These are phyloP conservation scores for Schizosaccharomyces versatilis DNA, from an alignment of 1,139 yeast genomes.

Conservation along the genomic window DNA sequence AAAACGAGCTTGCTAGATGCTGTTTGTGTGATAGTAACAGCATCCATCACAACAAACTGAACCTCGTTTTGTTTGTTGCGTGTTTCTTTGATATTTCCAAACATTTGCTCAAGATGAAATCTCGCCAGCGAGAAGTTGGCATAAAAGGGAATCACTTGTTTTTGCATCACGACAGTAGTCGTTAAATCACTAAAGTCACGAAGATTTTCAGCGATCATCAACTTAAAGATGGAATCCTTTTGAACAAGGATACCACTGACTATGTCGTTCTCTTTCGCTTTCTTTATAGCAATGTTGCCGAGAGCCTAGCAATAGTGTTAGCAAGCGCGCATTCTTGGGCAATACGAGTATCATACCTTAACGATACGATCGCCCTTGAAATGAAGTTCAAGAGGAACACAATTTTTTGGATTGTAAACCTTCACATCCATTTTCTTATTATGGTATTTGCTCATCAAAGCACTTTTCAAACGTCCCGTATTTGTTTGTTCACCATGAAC, in stretches of 20 bases:
- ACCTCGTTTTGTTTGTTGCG: constrained; percentile 27
- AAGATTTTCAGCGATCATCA: constrained; percentile 64
- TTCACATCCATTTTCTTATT: constrained; percentile 68
- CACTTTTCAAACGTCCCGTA: constrained; percentile 91
- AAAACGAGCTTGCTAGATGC: constrained; percentile 23
- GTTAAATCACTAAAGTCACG: constrained; percentile 75
- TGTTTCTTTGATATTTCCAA: constrained; percentile 57
- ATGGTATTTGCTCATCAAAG: constrained; percentile 67
- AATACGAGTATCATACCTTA: constrained; percentile 42
- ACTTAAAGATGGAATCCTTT: constrained; percentile 67
- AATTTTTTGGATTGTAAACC: constrained; percentile 79
- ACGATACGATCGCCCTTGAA: constrained; percentile 75
- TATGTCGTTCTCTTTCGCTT: constrained; percentile 23
- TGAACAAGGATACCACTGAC: constrained; percentile 80
- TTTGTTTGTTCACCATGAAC: constrained; percentile 98
- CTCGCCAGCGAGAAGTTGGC: constrained; percentile 61
- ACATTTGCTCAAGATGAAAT: constrained; percentile 91
- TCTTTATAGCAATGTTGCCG: constrained; percentile 15
- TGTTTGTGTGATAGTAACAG: constrained; percentile 31
- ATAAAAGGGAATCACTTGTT: constrained; percentile 53
- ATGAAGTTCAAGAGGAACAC: constrained; percentile 53
- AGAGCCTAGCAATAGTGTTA: constrained; percentile 5
- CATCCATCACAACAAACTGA: constrained; percentile 20
- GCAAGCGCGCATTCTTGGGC: constrained; percentile 27
- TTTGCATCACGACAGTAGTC: constrained; percentile 64